Evolutionary conservation across 495 filamentous ascomycete genomes (phyloP), one percentile per base, ranked within the genome.

Genomic region (Penicillium soppii): DNA sequence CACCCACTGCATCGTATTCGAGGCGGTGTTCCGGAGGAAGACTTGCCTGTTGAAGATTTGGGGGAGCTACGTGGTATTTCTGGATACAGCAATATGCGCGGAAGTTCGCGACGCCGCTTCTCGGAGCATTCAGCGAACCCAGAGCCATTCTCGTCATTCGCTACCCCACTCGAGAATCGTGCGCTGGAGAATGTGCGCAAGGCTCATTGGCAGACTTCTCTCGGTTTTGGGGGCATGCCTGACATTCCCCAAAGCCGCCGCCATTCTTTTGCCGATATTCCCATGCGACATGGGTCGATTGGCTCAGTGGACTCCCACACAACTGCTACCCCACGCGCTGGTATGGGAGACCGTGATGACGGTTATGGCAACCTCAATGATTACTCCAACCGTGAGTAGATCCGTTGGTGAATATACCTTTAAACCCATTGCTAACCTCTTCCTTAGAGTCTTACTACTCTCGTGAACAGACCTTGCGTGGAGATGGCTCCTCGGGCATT

Each of bases 231-330:
- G 21, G 81, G 85, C 16, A 56, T 88, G 32, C 69, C 72, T 16
- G 88, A 92, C 44, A 73, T 85, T 15, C 82, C 89, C 23, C 91
- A 97, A 56, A 96, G 92, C 62, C 83, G 94, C 42, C 86, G 94
- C 3, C 94, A 98, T 69, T 97, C 94, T n/a, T 95, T 98, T 66
- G 92, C 91, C n/a, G 89, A 92, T 61, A 79, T 88, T 15, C 84
- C 84, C 2, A 82, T 83, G 29, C 75, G 88, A 25, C 85, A 90
- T 55, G 74, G 72, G 9, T 91, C 88, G 3, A 78, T 90, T 44
- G 77, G 84, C 47, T 87, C 86, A 17, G 68, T 79, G 43, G 86
- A 90, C 29, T 66, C 75, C 5, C 70, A 70, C 43, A 39, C 53
- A 6, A 48, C 60, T 19, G 58, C 46, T 5, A 62, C 56, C 50